Base-by-base conservation (phyloP, 371 early-diverging fungal species). In the Syncephalastrum sp. region DNA sequence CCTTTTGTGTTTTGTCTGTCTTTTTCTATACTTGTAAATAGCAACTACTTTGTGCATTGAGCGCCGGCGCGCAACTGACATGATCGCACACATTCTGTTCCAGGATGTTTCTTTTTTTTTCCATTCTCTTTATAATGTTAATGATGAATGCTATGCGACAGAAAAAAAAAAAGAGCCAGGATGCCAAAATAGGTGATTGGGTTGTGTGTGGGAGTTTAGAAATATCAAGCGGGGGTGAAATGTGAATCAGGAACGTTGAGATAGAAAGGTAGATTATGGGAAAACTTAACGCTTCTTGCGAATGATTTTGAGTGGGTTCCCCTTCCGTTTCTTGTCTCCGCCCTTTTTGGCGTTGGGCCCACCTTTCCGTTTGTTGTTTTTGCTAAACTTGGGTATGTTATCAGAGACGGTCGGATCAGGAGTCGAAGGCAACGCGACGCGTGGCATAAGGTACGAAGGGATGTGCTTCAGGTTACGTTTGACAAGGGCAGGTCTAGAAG, bases 381-480 rank as follows among this genome's bases (percentile, higher is more conserved):
- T 65, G 19, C 63, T 60, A 46, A 74, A 75, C 38, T 33, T 33
- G 19, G 69, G 67, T 10, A 76, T 66, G 47, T 67, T 50, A 2
- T 55, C 64, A 24, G 56, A 57, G 1, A 56, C 27, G 7, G 29
- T 56, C n/a, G n/a, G 17, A 17, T 29, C n/a, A 16, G 13, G 62
- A 54, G 56, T 60, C 5, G 61, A 60, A 3, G 82, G 81, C 2
- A 78, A 63, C 4, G 81, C 74, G 47, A 87, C 79, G 61, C 82
- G 84, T 51, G 88, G 88, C 84, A 88, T 85, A 66, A 98, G 74
- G 69, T 98, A 98, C 46, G 86, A 83, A 2, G 99, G 97, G 15
- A 97, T 87, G 63, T 94, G 91, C 73, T 91, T 93, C 82, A 98
- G 75, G 62, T 98, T 96, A 4, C 83, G 72, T 66, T 91, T 89